Base-by-base conservation (phyloP, 116 monocot species). In the Trichopus zeylanicus region DNA sequence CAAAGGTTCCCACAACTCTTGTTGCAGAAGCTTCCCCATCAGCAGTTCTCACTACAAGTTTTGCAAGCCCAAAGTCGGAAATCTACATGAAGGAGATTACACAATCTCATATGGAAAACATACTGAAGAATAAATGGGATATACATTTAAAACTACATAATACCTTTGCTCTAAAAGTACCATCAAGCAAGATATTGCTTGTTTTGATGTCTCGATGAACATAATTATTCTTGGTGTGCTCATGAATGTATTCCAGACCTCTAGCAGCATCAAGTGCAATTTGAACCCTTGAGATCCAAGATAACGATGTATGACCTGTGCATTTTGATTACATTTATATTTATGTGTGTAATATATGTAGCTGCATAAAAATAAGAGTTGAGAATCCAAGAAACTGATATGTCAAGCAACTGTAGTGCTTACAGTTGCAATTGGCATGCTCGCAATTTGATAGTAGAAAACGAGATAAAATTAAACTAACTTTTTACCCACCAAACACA, bases 51-150 rank as follows among this genome's bases (percentile, higher is more conserved):
- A 69, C 70, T 46, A 91, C 67, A 60, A 98, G 79, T 56, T 98
- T 98, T 58, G 97, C 77, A 73, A 98, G 78, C 56, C 97, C 97
- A 88, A 98, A 98, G 74, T 98, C 91, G 22, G 97, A 91, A 46
- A 98, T 88, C 97, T 98, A 57, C 51, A 70, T 5, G 34, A 72
- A 42, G 12, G 21, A 37, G 16, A 20, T 16, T 26, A 58, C 26
- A 53, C 15, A 31, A 31, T 16, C 56, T 7, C 5, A 31, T 29
- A 53, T 20, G 33, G 23, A 8, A 29, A 38, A 8, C 30, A 20
- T 64, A 31, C 20, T 23, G 46, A 33, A 16, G 39, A 35, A 52
- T n/a, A 34, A 30, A 51, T 25, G 26, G 49, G 9, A n/a, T 8
- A 46, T 48, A 38, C 7, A 48, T 10, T 29, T 10, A 46, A 68